Evolutionary conservation across 495 filamentous ascomycete species (phyloP), one percentile per base, ranked within the genome.

Genomic region (Penicillium silybi): DNA sequence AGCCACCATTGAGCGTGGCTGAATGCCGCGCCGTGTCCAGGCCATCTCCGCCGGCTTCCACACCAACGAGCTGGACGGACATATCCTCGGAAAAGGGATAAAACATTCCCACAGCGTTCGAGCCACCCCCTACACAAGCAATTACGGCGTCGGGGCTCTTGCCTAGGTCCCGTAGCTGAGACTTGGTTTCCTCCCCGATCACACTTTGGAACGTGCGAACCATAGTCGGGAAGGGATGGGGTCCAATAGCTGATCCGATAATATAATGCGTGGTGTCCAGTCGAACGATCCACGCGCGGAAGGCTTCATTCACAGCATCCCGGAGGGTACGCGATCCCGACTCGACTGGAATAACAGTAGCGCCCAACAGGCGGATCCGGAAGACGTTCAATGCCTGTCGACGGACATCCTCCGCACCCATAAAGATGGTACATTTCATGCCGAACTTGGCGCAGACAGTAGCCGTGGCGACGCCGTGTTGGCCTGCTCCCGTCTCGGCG

Each of bases 201-300:
- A 97, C 84, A 7, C 84, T 88, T 72, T 97, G 92, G 83, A 97
- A 96, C 0, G 90, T 96, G 39, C 92, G 85, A 2, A 97, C 92
- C 48, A 97, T 96, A 27, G 90, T 95, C 0, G 92, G 92, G 80
- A 92, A 96, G 2, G 92, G 92, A 57, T 97, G 90, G 4, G 92
- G 92, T 0, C 92, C 92, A 58, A 97, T 93, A 13, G 92, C 92
- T 8, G 88, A 93, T 22, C 92, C 92, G 54, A 96, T 92, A 64
- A 96, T 88, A 75, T 95, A 97, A 72, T 96, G 91, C 0, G 92
- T 96, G 13, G 87, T 92, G 41, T 85, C 80, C 3, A 96, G 82
- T 26, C 86, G 72, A 20, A 86, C 84, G 6, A 96, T 88, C 92
- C 90, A 97, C 49, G 85, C 81, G 23, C 90, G 82, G 57, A 97